A percentile compares a stretch with the other conserved stretches of the same genome.
These are phyloP conservation scores for Chlamydomonas sphaeroides DNA, from an alignment of 139 green algal species.

Conservation along the genomic window DNA sequence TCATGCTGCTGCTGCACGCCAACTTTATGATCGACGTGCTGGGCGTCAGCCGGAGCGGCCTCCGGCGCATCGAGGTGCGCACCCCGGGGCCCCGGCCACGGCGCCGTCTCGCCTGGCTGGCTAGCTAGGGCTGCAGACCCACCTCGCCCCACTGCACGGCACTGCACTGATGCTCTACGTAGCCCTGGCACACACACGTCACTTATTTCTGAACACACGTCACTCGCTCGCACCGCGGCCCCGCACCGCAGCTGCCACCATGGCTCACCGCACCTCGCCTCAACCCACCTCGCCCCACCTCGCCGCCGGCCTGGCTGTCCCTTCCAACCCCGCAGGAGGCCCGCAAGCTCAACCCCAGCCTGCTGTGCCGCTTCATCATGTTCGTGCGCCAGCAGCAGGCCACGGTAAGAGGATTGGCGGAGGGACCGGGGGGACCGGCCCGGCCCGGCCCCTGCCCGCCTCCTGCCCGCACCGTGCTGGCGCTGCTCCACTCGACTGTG, in stretches of 20 bases:
- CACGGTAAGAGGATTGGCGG: not conserved
- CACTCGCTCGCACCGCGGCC: too few species aligned
- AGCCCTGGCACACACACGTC: too few species aligned
- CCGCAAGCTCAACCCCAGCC: constrained; percentile 3
- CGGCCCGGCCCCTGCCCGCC: too few species aligned
- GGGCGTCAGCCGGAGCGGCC: constrained; percentile 10
- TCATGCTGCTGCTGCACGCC: constrained; percentile 6
- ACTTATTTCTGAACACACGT: too few species aligned
- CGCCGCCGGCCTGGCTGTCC: too few species aligned
- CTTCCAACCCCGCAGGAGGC: not conserved
- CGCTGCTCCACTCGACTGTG: too few species aligned
- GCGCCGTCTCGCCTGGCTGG: not conserved
- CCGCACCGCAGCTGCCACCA: too few species aligned
- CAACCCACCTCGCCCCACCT: too few species aligned
- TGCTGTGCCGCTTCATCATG: constrained; percentile 35
- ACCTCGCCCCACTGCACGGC: not conserved
- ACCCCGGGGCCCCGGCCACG: not conserved
- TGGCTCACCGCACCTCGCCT: too few species aligned
- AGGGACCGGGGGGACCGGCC: too few species aligned
- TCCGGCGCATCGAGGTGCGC: constrained; percentile 2
- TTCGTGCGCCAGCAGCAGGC: constrained; percentile 26
- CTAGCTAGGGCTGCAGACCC: not conserved
- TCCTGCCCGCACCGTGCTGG: too few species aligned
- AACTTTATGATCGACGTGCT: constrained; percentile 34
- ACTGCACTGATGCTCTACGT: not conserved